Evolutionary conservation across 768 basidiomycete genomes (phyloP).

Genomic region (Suillus cothurnatus): DNA sequence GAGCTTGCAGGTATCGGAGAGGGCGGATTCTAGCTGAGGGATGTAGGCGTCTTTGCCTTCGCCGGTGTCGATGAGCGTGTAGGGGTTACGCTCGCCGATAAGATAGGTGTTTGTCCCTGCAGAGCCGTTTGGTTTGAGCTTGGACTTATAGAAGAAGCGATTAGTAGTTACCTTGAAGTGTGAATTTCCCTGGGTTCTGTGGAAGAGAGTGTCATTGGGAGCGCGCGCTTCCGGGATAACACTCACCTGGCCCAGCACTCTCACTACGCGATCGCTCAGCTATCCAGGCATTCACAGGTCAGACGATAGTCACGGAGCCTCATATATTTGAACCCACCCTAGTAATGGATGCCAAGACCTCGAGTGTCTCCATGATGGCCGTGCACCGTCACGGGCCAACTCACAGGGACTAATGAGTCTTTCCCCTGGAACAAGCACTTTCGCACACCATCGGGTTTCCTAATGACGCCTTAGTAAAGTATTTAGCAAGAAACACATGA

Average conservation of each 20-base stretch:
- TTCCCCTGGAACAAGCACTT: too few species aligned
- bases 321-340: constrained; percentile 41
- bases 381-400: not conserved
- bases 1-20: constrained; percentile 42
- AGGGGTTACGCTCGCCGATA: constrained; percentile 68
- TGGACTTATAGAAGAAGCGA: not conserved
- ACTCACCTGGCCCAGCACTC: constrained; percentile 76
- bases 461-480: not conserved
- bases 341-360: constrained; percentile 52
- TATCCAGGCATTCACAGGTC: constrained; percentile 27
- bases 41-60: constrained; percentile 73
- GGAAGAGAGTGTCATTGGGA: not conserved
- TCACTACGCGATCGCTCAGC: constrained; percentile 68
- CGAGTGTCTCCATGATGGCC: constrained; percentile 51
- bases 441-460: not conserved
- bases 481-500: not conserved
- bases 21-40: constrained; percentile 61
- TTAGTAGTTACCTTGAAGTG: constrained; percentile 66
- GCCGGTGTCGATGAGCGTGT: constrained; percentile 81
- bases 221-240: not conserved
- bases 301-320: constrained; percentile 6
- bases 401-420: too few species aligned
- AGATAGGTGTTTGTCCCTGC: constrained; percentile 91
- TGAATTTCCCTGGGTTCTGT: constrained; percentile 88
- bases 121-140: not conserved